phyloP scores from a whole-genome alignment of 129 eudicot species.

The Tagetes erecta region DNA sequence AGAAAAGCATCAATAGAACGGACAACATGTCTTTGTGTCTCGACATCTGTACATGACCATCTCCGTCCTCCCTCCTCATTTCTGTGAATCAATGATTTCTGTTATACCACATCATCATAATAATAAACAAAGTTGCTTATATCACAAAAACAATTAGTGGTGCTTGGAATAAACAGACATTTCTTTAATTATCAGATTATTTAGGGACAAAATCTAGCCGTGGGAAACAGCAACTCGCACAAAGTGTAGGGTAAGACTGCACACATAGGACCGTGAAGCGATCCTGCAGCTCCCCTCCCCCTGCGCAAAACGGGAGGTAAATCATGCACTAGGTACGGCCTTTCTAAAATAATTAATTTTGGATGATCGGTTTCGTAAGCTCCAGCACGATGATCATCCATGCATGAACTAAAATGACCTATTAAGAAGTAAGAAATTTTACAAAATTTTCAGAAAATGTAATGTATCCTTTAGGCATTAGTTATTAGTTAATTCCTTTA shows the following conservation, averaged over 20 bases:
- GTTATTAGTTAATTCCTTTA: neutral
- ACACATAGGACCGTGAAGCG: too few relatives aligned
- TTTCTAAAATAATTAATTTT: neutral
- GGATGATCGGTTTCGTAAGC: neutral
- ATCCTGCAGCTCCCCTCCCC: too few relatives aligned
- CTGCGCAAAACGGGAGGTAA: too few relatives aligned
- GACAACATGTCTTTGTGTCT: conserved; percentile 69
- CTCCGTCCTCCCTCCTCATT: conserved; percentile 44
- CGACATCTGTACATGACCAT: conserved; percentile 74
- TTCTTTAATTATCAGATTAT: neutral
- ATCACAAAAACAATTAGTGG: neutral
- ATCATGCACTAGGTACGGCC: too few relatives aligned
- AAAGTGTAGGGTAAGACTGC: too few relatives aligned
- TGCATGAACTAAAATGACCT: neutral
- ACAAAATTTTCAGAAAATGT: neutral
- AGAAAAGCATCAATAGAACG: conserved; percentile 83
- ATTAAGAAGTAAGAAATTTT: neutral
- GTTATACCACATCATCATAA: conserved; percentile 6
- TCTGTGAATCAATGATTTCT: conserved; percentile 35
- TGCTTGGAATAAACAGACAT: neutral
- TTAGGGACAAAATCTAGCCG: neutral
- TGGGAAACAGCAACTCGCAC: too few relatives aligned
- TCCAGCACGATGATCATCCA: neutral
- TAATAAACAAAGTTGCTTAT: neutral
- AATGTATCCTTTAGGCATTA: too few relatives aligned